phyloP scores from a whole-genome alignment of 2,329 filamentous ascomycete species.

The Rugonectria rugulosa region DNA sequence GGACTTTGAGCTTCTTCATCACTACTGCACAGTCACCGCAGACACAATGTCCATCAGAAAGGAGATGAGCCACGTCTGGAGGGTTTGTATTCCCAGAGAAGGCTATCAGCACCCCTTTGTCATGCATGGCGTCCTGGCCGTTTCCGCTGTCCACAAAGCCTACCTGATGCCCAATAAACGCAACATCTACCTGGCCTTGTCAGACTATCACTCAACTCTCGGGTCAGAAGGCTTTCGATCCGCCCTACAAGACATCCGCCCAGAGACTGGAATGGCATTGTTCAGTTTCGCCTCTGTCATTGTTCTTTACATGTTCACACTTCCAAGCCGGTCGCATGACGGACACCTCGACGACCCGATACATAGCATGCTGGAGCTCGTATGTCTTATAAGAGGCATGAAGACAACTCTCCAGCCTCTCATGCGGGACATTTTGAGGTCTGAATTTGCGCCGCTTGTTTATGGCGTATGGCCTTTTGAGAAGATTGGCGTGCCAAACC shows the following conservation, averaged over 20 bases:
- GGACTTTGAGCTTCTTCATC: conserved; percentile 43
- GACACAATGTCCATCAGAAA: conserved; percentile 30
- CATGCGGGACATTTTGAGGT: conserved; percentile 27
- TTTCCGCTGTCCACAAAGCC: conserved; percentile 43
- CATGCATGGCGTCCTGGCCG: conserved; percentile 41
- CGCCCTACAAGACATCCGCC: conserved; percentile 26
- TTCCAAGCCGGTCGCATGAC: conserved; percentile 29
- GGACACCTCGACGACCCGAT: conserved; percentile 30
- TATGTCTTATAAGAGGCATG: conserved; percentile 32
- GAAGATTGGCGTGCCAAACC: neutral
- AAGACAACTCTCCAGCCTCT: conserved; percentile 28
- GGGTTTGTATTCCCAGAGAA: conserved; percentile 34
- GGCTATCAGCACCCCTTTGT: conserved; percentile 40
- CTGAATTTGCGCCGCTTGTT: conserved; percentile 35
- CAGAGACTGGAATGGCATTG: conserved; percentile 40
- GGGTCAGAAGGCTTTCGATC: conserved; percentile 41
- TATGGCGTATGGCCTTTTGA: conserved; percentile 30
- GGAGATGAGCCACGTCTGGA: conserved; percentile 40
- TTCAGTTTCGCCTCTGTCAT: conserved; percentile 52
- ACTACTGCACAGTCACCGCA: conserved; percentile 39
- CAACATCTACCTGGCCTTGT: conserved; percentile 36
- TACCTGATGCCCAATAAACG: conserved; percentile 37
- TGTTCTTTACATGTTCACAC: conserved; percentile 40
- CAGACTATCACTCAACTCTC: conserved; percentile 41
- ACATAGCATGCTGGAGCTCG: conserved; percentile 30